Conservation (phyloP, 1,284 basidiomycete genomes). For the Salmacisia buchloeana region DNA sequence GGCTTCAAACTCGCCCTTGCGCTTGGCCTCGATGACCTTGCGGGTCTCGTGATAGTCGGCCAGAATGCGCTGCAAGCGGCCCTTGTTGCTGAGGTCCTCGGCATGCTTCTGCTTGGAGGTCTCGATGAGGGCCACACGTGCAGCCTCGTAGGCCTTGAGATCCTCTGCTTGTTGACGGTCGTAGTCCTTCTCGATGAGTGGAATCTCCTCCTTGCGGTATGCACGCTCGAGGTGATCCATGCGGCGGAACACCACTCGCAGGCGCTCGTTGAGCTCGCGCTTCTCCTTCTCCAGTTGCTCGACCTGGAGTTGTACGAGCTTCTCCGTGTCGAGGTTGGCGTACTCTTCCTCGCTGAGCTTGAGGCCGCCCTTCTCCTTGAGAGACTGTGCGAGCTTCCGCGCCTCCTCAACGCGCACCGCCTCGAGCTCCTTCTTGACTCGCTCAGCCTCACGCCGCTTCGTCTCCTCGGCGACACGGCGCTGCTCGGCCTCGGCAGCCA, state of each 20-base stretch:
- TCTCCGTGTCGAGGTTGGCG: slow-evolving; percentile 79
- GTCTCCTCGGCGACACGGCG: slow-evolving; percentile 63
- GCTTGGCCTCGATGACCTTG: slow-evolving; percentile 62
- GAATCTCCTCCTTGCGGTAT: slow-evolving; percentile 86
- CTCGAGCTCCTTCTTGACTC: slow-evolving; percentile 76
- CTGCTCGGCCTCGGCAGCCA: slow-evolving; percentile 66
- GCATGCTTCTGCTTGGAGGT: slow-evolving; percentile 63
- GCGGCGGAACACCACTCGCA: slow-evolving; percentile 79
- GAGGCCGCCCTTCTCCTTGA: slow-evolving; percentile 77
- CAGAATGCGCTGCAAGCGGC: slow-evolving; percentile 68
- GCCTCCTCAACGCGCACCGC: slow-evolving; percentile 76
- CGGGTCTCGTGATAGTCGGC: slow-evolving; percentile 67
- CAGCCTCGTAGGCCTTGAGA: slow-evolving; percentile 60
- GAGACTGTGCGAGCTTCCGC: slow-evolving; percentile 77
- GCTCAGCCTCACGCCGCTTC: slow-evolving; percentile 68
- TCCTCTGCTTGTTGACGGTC: slow-evolving; percentile 73
- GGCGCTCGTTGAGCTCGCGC: slow-evolving; percentile 74
- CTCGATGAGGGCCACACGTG: slow-evolving; percentile 55
- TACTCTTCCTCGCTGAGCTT: slow-evolving; percentile 74
- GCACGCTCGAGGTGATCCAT: slow-evolving; percentile 95
- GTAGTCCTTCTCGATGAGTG: slow-evolving; percentile 80
- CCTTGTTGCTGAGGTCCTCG: slow-evolving; percentile 71
- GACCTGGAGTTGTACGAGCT: slow-evolving; percentile 84
- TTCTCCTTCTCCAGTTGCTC: slow-evolving; percentile 96
- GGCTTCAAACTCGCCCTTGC: slow-evolving; percentile 67